A percentile compares a stretch with the other conserved stretches of the same genome.
These are phyloP conservation scores for Stentor roeselii DNA, from an alignment of 73 alveolate species.

Conservation along the genomic window DNA sequence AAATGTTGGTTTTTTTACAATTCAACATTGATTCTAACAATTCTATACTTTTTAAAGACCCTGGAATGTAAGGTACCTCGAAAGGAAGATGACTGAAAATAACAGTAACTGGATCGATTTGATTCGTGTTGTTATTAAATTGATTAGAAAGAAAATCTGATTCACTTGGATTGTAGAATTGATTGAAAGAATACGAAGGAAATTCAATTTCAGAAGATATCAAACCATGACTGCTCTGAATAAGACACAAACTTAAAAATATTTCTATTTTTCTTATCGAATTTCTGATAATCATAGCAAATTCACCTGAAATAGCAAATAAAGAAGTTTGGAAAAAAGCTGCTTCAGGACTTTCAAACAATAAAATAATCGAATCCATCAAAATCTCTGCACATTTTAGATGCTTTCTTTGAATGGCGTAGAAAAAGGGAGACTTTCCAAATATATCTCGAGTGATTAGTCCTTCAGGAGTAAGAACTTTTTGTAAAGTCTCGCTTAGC, in stretches of 20 bases:
- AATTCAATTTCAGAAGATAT: too few relatives aligned
- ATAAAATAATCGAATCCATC: neutral
- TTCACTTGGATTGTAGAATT: too few relatives aligned
- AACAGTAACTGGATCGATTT: too few relatives aligned
- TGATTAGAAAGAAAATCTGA: too few relatives aligned
- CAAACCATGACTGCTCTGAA: too few relatives aligned
- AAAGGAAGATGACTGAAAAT: too few relatives aligned
- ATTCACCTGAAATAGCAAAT: neutral
- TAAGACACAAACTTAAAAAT: too few relatives aligned
- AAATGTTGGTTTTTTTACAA: neutral
- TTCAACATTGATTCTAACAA: neutral
- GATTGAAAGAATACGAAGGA: too few relatives aligned
- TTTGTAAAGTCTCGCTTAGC: neutral
- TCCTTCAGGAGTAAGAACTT: neutral
- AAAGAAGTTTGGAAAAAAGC: neutral
- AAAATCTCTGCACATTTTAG: neutral
- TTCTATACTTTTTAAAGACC: neutral
- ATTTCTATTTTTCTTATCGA: too few relatives aligned
- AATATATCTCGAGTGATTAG: neutral
- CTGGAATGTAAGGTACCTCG: neutral
- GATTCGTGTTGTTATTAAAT: too few relatives aligned
- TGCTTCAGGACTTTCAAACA: neutral
- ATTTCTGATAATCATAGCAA: neutral
- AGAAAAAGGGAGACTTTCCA: neutral
- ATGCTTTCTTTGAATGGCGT: neutral